A percentile compares a stretch with the other conserved stretches of the same genome.
These are phyloP conservation scores for Pugionium dolabratum DNA, from an alignment of 345 rosid species.

Conservation along the genomic window DNA sequence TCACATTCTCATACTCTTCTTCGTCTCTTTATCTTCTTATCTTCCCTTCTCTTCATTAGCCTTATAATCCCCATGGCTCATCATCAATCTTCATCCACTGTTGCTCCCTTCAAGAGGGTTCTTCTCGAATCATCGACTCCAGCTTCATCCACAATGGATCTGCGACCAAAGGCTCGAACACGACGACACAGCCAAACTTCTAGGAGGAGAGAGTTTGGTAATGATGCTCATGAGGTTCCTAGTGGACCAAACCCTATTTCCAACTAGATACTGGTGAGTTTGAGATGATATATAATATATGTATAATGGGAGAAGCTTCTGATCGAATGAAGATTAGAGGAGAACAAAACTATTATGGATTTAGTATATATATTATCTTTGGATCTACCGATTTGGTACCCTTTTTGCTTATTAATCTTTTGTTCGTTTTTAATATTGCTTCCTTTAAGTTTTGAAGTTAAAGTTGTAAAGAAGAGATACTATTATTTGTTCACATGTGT, in stretches of 20 bases:
- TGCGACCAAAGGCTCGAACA: constrained; percentile 41
- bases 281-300: constrained; percentile 28
- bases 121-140: constrained; percentile 49
- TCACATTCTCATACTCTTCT: constrained; percentile 30
- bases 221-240: constrained; percentile 77
- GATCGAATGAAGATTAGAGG: constrained; percentile 26
- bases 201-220: constrained; percentile 48
- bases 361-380: constrained; percentile 33
- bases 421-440: constrained; percentile 14
- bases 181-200: constrained; percentile 32
- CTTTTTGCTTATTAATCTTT: constrained; percentile 22
- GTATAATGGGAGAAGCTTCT: constrained; percentile 27
- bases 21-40: constrained; percentile 45
- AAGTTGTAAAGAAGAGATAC: constrained; percentile 32
- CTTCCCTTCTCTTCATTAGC: constrained; percentile 46
- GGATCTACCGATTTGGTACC: constrained; percentile 27
- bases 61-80: constrained; percentile 38
- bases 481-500: constrained; percentile 24
- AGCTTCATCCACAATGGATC: constrained; percentile 45
- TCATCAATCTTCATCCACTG: constrained; percentile 27
- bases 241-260: constrained; percentile 97
- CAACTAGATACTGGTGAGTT: constrained; percentile 50
- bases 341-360: constrained; percentile 26
- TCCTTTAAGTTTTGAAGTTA: constrained; percentile 32
- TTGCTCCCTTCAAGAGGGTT: constrained; percentile 46